Evolutionary conservation across 208 protist genomes (phyloP), one percentile per base, ranked within the genome.

Genomic region (Dictyostelium gargantuum): DNA sequence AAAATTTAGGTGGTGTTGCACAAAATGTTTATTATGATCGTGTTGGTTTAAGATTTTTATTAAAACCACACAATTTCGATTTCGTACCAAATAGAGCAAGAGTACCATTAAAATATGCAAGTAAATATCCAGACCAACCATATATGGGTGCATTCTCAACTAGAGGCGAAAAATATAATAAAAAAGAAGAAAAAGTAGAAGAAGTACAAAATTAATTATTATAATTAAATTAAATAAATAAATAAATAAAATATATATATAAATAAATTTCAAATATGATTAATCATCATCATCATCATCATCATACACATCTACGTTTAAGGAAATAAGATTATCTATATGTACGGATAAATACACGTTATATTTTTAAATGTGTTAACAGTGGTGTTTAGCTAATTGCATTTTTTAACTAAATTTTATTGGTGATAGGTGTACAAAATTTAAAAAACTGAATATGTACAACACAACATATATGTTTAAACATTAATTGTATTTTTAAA

Each of bases 1-100:
- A 92, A 63, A 32, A 2, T 23, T 58, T 84, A 21, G 86, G 86
- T 42, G 86, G 86, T 63, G 66, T 6, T 44, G 86, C 77, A 8
- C 40, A 79, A 6, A 84, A 72, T 63, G 77, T 92, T n/a, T 92
- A 92, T 40, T 92, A 85, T 63, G 77, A 92, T 75, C 75, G 86
- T 77, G 48, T 92, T 35, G 86, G 86, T 63, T 32, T 92, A 15
- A 52, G 76, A 77, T 92, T 58, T 52, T 63, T 92, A n/a, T 54
- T 92, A 11, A 84, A 82, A 52, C 82, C 82, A 79, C 29, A 89
- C 23, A 89, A 89, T 58, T 89, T 89, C 54, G 82, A 89, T 79
- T 89, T 89, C 26, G 42, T 46, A 29, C 82, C 82, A 89, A 89
- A 89, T 4, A 54, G 82, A 35, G 82, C 82, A 56, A 58, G 82